Evolutionary conservation across 108 stramenopile genomes (phyloP).

Genomic region (Nitzschia palea): DNA sequence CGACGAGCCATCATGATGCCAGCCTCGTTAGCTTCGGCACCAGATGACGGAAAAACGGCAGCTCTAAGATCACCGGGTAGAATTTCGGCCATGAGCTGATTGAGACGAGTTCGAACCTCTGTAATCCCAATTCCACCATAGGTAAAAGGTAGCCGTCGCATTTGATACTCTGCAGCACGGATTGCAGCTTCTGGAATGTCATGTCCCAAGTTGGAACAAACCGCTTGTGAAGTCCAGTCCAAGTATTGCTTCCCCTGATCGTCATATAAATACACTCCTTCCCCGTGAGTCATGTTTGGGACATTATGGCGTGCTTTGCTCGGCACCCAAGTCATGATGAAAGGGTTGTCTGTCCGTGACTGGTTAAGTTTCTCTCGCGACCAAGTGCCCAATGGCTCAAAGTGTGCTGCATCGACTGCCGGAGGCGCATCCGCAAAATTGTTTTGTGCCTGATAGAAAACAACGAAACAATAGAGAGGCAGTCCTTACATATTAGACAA

Average conservation of each 20-base stretch:
- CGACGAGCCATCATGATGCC: constrained; percentile 94
- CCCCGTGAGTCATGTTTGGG: constrained; percentile 63
- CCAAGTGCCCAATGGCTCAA: constrained; percentile 55
- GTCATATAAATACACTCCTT: constrained; percentile 65
- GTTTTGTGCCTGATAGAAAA: constrained; percentile 28
- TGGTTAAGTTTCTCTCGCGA: constrained; percentile 39
- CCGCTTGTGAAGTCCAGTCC: constrained; percentile 77
- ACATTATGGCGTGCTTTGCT: constrained; percentile 33
- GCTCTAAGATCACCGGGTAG: constrained; percentile 57
- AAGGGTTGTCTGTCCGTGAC: constrained; percentile 45
- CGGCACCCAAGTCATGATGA: constrained; percentile 66
- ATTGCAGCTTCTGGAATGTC: constrained; percentile 42
- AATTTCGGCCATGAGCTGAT: constrained; percentile 58
- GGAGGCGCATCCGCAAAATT: constrained; percentile 27
- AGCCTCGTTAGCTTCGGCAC: constrained; percentile 96
- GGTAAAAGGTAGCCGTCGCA: constrained; percentile 42
- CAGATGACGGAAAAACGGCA: constrained; percentile 94
- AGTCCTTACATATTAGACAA: not conserved
- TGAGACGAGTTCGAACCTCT: constrained; percentile 51
- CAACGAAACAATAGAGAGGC: not conserved
- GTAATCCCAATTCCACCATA: constrained; percentile 64
- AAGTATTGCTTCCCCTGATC: constrained; percentile 58
- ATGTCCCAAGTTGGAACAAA: constrained; percentile 69
- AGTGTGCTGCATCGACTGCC: constrained; percentile 44
- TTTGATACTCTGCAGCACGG: constrained; percentile 51